Evolutionary conservation across 331 rosid species (phyloP).

Genomic region (Stylosanthes scabra): DNA sequence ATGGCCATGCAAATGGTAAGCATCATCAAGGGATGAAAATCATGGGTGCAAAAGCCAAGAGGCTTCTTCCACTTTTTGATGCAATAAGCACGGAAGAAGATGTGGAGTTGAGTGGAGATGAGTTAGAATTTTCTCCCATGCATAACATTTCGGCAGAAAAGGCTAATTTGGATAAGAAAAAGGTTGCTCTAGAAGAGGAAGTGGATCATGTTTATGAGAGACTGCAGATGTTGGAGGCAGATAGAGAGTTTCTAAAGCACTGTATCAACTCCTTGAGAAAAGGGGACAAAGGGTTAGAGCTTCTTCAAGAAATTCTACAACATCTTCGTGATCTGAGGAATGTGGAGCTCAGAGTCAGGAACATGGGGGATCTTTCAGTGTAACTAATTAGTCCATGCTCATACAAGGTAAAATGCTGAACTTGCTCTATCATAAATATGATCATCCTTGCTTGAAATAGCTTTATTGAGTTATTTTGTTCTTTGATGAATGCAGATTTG

Average conservation of each 20-base stretch:
- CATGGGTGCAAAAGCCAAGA: conserved; percentile 67
- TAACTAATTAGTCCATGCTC: conserved; percentile 42
- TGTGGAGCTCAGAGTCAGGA: conserved; percentile 69
- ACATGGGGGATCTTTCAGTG: conserved; percentile 53
- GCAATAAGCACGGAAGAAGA: conserved; percentile 68
- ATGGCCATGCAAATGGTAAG: conserved; percentile 78
- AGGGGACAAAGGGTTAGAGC: conserved; percentile 87
- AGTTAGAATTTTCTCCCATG: conserved; percentile 38
- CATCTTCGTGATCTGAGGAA: conserved; percentile 91
- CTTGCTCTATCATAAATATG: background rate
- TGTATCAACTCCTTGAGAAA: conserved; percentile 87
- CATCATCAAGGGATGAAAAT: conserved; percentile 61
- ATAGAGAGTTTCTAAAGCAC: conserved; percentile 92
- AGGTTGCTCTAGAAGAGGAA: conserved; percentile 71
- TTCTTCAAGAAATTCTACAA: conserved; percentile 93
- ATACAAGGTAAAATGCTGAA: conserved; percentile 47
- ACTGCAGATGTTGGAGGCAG: conserved; percentile 86
- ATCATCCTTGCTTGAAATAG: conserved; percentile 18
- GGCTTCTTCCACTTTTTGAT: conserved; percentile 91
- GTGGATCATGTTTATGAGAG: conserved; percentile 86
- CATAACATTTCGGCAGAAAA: conserved; percentile 44
- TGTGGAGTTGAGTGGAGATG: conserved; percentile 60
- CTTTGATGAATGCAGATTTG: conserved; percentile 53
- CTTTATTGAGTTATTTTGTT: conserved; percentile 23
- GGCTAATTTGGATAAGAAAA: conserved; percentile 54